Base-by-base conservation (phyloP, 345 rosid species). In the Eutrema japonicum region DNA sequence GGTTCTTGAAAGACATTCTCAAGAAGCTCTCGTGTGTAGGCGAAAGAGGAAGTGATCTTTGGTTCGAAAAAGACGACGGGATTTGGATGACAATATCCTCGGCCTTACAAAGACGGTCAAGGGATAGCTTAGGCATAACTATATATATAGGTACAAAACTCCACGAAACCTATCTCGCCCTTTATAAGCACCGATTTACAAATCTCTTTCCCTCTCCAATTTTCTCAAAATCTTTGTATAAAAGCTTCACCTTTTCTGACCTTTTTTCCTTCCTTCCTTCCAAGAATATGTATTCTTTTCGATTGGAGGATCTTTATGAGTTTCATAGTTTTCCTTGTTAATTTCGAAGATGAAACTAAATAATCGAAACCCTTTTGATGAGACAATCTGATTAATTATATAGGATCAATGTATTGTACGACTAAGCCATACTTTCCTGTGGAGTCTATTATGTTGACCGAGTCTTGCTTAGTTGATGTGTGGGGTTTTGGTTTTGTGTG, bases 51-150 rank as follows among this genome's bases (percentile, higher is more conserved):
- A 75, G 68, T 42, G 73, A 89, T 91, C 89, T 92, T 90, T 41
- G 98, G 98, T 68, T 92, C 96, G 8, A 90, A 92, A 78, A 92
- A 92, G 70, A 92, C 86, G 59, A 92, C 71, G 8, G 96, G 97
- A 51, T 92, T 89, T 66, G 88, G 84, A 81, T 92, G 92, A 65
- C 96, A 22, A 16, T 50, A 54, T 49, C 70, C 71, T 64, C 41
- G 3, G 5, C 18, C 0, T 7, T 16, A 35, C 5, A 22, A 30
- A 35, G 16, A 64, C 1, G 45, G 46, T 27, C 8, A 64, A 16
- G 77, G 77, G 77, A 1, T 73, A 73, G 47, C 2, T 43, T 63
- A 1, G 77, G 55, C 3, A 73, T 12, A 32, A 4, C 0, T 52
- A 72, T 40, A 49, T 40, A 49, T 14, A 37, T 47, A 32, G 14